Evolutionary conservation across 495 filamentous ascomycete species (phyloP), one percentile per base, ranked within the genome.

Genomic region (Penicillium robsamsonii): DNA sequence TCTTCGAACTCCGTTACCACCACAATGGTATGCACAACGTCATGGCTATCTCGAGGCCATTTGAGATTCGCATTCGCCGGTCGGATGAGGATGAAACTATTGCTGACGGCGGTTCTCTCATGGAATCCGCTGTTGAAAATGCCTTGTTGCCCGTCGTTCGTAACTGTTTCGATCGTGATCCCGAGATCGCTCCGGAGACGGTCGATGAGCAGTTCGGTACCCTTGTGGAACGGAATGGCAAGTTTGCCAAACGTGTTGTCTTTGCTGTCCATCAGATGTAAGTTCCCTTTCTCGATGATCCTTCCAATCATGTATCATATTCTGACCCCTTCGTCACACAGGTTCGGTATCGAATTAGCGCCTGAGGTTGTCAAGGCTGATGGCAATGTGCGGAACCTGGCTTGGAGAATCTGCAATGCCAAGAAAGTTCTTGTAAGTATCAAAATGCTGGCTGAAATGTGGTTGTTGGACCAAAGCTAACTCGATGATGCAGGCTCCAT

Each of bases 1-100:
- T 91, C 38, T 97, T 95, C 67, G 94, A 98, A 65, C 92, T 98
- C 74, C 86, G 94, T 10, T 97, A 96, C 74, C 94, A 98, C 77
- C 94, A 98, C 74, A 87, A 90, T 61, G 91, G 90, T 55, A 88
- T 89, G 64, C 90, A 97, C 71, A 90, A 90, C 62, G 93, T 97
- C 67, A 96, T 98, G 95, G 87, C 92, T 18, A 90, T 97, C 60
- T 96, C 91, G 15, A 80, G 88, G 64, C 92, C 94, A 0, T 97
- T 98, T 64, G 94, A 97, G 70, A 88, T 97, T 45, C 84, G 85
- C 17, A 87, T 97, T 59, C 75, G 78, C 42, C 85, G 84, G 46
- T 91, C 94, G 59, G 88, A 93, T 60, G 81, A 86, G 38, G 75
- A 86, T 42, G 80, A 82, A 33, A 79, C 85, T 33, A 71, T 79